Evolutionary conservation across 83 land plant species (phyloP).

Genomic region (Diphasiastrum complanatum): DNA sequence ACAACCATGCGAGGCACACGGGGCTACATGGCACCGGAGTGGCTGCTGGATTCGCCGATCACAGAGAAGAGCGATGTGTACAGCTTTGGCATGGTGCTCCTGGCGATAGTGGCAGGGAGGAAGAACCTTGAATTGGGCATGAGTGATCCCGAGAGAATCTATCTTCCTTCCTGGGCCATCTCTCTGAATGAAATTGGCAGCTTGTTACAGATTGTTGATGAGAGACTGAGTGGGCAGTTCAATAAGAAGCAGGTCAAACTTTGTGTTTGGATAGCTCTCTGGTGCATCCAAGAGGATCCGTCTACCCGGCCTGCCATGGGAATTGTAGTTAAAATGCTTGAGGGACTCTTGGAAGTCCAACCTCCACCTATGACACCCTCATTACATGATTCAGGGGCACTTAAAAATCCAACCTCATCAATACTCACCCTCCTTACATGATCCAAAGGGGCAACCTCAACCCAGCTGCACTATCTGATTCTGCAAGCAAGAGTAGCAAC

Average conservation of each 20-base stretch:
- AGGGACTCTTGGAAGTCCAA: neutral
- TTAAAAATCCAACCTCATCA: too few species aligned
- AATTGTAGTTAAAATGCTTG: slow-evolving; percentile 9
- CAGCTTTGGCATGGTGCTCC: slow-evolving; percentile 15
- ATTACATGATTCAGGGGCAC: neutral
- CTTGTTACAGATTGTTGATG: neutral
- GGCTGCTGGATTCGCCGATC: slow-evolving; percentile 7
- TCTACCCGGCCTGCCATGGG: neutral
- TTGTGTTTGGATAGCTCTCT: neutral
- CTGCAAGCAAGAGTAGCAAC: too few species aligned
- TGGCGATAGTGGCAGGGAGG: slow-evolving; percentile 14
- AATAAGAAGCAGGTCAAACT: neutral
- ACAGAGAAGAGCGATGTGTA: slow-evolving; percentile 11
- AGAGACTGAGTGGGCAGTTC: neutral
- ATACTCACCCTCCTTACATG: too few species aligned
- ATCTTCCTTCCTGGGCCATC: slow-evolving; percentile 11
- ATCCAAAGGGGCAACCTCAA: too few species aligned
- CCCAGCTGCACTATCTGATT: too few species aligned
- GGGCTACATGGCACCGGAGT: slow-evolving; percentile 23
- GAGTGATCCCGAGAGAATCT: neutral
- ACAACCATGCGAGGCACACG: slow-evolving; percentile 15
- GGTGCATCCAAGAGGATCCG: slow-evolving; percentile 16
- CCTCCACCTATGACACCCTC: neutral
- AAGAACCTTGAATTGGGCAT: neutral
- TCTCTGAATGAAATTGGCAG: neutral